A percentile compares a stretch with the other conserved stretches of the same genome.
These are phyloP conservation scores for Rhizopogon vesiculosus DNA, from an alignment of 768 basidiomycete genomes.

Conservation along the genomic window DNA sequence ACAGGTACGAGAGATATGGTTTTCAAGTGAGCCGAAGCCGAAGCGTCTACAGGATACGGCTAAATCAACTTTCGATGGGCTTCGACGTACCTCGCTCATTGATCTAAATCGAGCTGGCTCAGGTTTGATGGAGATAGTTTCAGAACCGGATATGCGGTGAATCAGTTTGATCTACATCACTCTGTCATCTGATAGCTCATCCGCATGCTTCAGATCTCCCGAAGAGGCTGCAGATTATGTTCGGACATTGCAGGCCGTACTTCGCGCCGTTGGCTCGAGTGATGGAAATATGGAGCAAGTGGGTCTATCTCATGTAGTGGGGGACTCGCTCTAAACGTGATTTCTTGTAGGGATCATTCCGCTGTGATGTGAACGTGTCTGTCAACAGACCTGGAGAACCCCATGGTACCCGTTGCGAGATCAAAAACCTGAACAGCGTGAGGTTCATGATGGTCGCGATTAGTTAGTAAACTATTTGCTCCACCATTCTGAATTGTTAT, in stretches of 20 bases:
- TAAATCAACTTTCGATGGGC: slow-evolving; percentile 65
- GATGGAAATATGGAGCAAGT: slow-evolving; percentile 98
- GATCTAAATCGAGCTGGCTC: slow-evolving; percentile 91
- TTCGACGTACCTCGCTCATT: slow-evolving; percentile 51
- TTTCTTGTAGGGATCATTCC: slow-evolving; percentile 71
- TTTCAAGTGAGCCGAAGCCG: neutral
- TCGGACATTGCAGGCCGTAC: slow-evolving; percentile 69
- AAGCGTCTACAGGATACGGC: slow-evolving; percentile 72
- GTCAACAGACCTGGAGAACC: slow-evolving; percentile 62
- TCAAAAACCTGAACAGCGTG: slow-evolving; percentile 95
- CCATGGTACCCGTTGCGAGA: slow-evolving; percentile 84
- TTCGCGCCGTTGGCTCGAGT: slow-evolving; percentile 81
- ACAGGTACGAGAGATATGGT: slow-evolving; percentile 50
- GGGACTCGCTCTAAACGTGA: slow-evolving; percentile 4
- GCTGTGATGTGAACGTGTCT: slow-evolving; percentile 96
- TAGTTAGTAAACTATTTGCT: slow-evolving; percentile 41
- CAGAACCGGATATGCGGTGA: slow-evolving; percentile 83
- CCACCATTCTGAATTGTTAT: neutral
- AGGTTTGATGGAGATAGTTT: slow-evolving; percentile 94
- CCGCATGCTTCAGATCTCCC: slow-evolving; percentile 45
- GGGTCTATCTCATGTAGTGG: slow-evolving; percentile 6
- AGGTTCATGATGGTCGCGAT: slow-evolving; percentile 83
- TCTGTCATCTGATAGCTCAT: neutral
- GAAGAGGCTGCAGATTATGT: slow-evolving; percentile 92
- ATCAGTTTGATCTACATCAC: neutral